Base-by-base conservation (phyloP, 192 early-diverging fungal genomes). In the Spizellomyces punctatus region DNA sequence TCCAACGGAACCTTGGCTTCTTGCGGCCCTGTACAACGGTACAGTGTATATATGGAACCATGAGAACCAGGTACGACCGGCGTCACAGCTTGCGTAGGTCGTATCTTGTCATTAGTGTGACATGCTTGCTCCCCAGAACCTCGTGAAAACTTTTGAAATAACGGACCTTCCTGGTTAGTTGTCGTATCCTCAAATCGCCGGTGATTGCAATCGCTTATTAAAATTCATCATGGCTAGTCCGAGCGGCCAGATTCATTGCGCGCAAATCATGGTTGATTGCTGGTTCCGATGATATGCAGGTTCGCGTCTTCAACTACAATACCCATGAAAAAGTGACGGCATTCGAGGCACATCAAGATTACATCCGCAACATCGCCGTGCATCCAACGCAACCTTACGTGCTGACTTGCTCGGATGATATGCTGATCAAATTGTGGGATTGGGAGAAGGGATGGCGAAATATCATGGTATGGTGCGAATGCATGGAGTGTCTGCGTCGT, bases 391-490 rank as follows among this genome's bases (percentile, higher is more conserved):
- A 95, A 73, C 91, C 98, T 45, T 91, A 91, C 62, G 83, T 99
- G 36, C 82, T 99, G 55, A 94, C 95, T 4, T 90, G 94, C 62
- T 97, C 96, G 5, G 98, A 99, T 74, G 98, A 99, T 72, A 93
- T 94, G 91, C 87, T 90, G 5, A 96, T 99, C 78, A 96, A 95
- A 78, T 82, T 99, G 65, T 99, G 96, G 96, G 94, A 99, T 82
- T 99, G 96, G 96, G 98, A 99, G 49, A 96, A 97, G 81, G 90
- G 89, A 77, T 99, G 98, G 98, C 95, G 89, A 78, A 94, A 93
- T 82, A 80, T 94, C 65, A 93, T 94, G 83, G 92, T 94, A 67
- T 46, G 71, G 41, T 6, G 12, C 12, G 12, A 54, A n/a, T 54
- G 12, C 14, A 19, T 54, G 50, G 50, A 2, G 27, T 36, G 0